Conservation (phyloP, 305 asterid genomes). For the Fraxinus sp. region DNA sequence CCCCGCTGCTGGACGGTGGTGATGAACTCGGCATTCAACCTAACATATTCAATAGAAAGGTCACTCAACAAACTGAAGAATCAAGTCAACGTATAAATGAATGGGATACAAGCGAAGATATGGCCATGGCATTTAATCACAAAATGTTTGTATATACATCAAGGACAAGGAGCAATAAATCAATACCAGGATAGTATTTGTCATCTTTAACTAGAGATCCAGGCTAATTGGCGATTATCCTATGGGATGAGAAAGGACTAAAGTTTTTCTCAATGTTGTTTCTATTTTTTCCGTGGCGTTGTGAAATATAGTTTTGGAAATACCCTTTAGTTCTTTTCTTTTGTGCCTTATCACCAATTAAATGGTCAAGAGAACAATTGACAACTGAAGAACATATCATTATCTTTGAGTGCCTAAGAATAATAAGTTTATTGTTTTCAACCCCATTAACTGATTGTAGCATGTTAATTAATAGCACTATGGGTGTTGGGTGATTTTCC, state of each 20-base stretch:
- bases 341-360: background rate
- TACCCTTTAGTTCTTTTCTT: background rate
- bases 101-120: background rate
- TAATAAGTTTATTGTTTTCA: background rate
- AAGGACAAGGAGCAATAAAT: background rate
- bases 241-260: background rate
- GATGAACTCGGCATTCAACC: constrained; percentile 67
- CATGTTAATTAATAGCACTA: background rate
- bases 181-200: background rate
- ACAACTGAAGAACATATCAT: background rate
- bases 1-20: constrained; percentile 69
- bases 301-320: background rate
- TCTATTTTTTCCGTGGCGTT: background rate
- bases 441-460: background rate
- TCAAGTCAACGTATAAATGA: background rate
- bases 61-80: background rate
- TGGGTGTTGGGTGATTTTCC: background rate
- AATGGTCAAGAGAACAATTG: background rate
- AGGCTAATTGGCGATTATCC: background rate
- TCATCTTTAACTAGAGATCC: background rate
- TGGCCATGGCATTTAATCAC: background rate
- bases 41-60: constrained; percentile 19
- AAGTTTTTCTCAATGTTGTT: background rate
- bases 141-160: background rate
- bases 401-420: background rate